Evolutionary conservation across 768 basidiomycete species (phyloP).

Genomic region (Xerocomellus amylosporus): DNA sequence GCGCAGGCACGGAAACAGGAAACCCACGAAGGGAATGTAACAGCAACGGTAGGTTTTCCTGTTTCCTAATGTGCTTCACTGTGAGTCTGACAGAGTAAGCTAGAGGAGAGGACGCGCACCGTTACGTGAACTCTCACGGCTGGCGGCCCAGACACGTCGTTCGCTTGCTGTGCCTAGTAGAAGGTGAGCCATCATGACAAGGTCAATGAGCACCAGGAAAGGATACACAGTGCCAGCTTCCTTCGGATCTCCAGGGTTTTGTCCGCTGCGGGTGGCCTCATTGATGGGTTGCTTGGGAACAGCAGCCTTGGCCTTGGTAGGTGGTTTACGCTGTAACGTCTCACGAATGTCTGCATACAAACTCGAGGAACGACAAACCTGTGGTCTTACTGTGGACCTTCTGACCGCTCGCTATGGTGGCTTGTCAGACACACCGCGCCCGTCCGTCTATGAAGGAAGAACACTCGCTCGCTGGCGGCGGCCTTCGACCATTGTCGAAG

Average conservation of each 20-base stretch:
- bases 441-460: neutral
- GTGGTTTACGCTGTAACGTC: neutral
- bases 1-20: neutral
- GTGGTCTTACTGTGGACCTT: neutral
- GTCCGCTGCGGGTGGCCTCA: neutral
- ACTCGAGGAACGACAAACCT: neutral
- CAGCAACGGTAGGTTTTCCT: neutral
- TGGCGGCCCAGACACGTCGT: neutral
- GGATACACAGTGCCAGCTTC: neutral
- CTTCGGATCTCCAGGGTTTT: neutral
- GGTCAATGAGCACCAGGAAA: neutral
- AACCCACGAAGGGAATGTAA: neutral
- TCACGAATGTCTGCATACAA: neutral
- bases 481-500: neutral
- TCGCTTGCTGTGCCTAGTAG: neutral
- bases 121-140: neutral
- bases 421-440: neutral
- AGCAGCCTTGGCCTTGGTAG: neutral
- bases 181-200: neutral
- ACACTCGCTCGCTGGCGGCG: neutral
- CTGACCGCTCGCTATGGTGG: neutral
- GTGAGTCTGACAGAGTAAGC: neutral
- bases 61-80: neutral
- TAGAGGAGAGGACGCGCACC: neutral
- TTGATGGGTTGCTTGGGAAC: neutral